Evolutionary conservation across 768 basidiomycete genomes (phyloP).

Genomic region (Leucocoprinus leucothites): DNA sequence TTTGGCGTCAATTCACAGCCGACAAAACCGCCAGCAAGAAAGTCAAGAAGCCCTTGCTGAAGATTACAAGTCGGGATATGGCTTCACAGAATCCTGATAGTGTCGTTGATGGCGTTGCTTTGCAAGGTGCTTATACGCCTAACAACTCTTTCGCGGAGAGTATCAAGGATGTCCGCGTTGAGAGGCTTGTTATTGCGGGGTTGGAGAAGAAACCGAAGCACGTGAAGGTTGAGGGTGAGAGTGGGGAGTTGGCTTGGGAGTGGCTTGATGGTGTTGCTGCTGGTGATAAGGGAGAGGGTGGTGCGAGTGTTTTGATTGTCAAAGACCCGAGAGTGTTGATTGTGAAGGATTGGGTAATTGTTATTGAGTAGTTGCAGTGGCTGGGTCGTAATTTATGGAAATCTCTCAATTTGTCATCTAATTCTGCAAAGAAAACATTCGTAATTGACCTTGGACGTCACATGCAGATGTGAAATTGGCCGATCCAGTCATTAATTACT

Average conservation of each 20-base stretch:
- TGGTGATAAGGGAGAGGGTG: conserved; percentile 54
- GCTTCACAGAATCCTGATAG: conserved; percentile 39
- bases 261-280: conserved; percentile 59
- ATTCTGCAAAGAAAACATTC: not conserved
- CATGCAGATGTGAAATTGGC: no score
- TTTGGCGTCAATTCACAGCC: conserved; percentile 79
- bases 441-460: no score
- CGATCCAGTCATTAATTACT: no score
- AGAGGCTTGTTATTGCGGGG: conserved; percentile 80
- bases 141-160: conserved; percentile 67
- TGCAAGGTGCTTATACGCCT: conserved; percentile 44
- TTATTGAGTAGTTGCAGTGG: conserved; percentile 21
- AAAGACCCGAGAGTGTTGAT: conserved; percentile 68
- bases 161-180: conserved; percentile 71
- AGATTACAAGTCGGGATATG: conserved; percentile 54
- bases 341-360: conserved; percentile 63
- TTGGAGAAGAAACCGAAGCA: conserved; percentile 56
- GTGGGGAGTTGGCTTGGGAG: conserved; percentile 60
- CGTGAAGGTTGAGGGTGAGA: conserved; percentile 47
- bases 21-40: conserved; percentile 38
- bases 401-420: not conserved
- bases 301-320: conserved; percentile 68
- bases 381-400: not conserved
- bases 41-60: conserved; percentile 34
- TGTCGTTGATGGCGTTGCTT: conserved; percentile 50